A percentile compares a stretch with the other conserved stretches of the same genome.
phyloP scores from a whole-genome alignment of 768 basidiomycete genomes.

The Boletellus ananiceps region DNA sequence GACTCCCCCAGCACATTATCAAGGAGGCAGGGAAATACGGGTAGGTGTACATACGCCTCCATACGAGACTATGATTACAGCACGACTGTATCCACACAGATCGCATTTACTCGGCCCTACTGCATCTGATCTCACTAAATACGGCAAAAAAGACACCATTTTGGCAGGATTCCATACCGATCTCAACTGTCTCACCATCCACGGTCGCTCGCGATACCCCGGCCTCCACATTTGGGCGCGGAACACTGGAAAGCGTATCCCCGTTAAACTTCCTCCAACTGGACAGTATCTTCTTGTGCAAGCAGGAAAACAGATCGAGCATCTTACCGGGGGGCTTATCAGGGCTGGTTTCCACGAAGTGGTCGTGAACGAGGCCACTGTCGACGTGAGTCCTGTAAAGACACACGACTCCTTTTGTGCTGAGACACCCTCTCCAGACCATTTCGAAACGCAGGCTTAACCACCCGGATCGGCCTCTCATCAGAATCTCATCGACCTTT shows the following conservation, averaged over 20 bases:
- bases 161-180: slow-evolving; percentile 94
- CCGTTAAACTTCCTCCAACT: slow-evolving; percentile 79
- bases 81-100: slow-evolving; percentile 31
- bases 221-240: slow-evolving; percentile 94
- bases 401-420: background rate
- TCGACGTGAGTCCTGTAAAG: slow-evolving; percentile 46
- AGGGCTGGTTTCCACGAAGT: slow-evolving; percentile 96
- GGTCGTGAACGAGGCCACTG: slow-evolving; percentile 77
- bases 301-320: slow-evolving; percentile 94
- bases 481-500: slow-evolving; percentile 95
- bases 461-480: slow-evolving; percentile 73
- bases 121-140: slow-evolving; percentile 82
- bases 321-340: slow-evolving; percentile 77
- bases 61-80: background rate
- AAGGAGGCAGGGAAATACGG: slow-evolving; percentile 81
- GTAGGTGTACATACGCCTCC: slow-evolving; percentile 35
- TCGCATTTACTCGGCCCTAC: slow-evolving; percentile 92
- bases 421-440: slow-evolving; percentile 37
- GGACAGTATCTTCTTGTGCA: slow-evolving; percentile 85
- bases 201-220: slow-evolving; percentile 81
- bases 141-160: slow-evolving; percentile 74
- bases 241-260: slow-evolving; percentile 86
- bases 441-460: slow-evolving; percentile 56
- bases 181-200: slow-evolving; percentile 90
- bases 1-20: slow-evolving; percentile 64